Conservation (phyloP, 2,329 filamentous ascomycete genomes). For the Aureobasidium lini region DNA sequence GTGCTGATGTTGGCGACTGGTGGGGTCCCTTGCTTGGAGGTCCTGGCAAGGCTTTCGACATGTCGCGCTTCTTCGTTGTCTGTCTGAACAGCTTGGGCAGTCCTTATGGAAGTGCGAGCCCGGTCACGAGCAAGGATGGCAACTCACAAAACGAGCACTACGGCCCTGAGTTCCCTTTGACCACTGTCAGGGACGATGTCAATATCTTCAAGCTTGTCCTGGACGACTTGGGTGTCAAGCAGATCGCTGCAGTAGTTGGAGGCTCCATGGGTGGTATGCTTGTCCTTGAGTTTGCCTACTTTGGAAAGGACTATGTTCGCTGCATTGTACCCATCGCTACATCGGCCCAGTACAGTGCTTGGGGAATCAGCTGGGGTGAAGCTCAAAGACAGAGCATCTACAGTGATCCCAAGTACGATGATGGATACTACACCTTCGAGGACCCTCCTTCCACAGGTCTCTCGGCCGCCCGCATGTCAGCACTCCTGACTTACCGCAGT, state of each 20-base stretch:
- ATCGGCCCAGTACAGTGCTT: conserved; percentile 76
- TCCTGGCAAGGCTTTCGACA: conserved; percentile 71
- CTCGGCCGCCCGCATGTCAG: conserved; percentile 92
- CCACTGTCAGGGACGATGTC: conserved; percentile 91
- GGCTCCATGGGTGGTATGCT: conserved; percentile 87
- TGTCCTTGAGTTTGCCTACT: conserved; percentile 85
- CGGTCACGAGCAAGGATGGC: conserved; percentile 81
- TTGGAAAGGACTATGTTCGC: conserved; percentile 77
- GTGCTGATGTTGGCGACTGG: conserved; percentile 79
- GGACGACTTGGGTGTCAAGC: conserved; percentile 70
- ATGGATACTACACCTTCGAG: conserved; percentile 84
- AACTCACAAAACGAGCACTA: conserved; percentile 68
- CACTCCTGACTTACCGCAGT: conserved; percentile 89
- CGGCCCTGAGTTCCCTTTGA: conserved; percentile 91
- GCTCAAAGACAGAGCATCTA: conserved; percentile 91
- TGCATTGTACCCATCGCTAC: conserved; percentile 78
- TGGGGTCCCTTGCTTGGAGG: conserved; percentile 78
- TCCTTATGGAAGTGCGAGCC: conserved; percentile 80
- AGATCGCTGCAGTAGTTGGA: conserved; percentile 71
- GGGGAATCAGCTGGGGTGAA: conserved; percentile 88
- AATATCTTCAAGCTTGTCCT: conserved; percentile 74
- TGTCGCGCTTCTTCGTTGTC: conserved; percentile 74
- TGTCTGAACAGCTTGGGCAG: conserved; percentile 82
- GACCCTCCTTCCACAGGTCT: conserved; percentile 83
- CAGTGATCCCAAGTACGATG: conserved; percentile 95